Conservation (phyloP, 2,329 filamentous ascomycete species). For the Blastomyces silverae region DNA sequence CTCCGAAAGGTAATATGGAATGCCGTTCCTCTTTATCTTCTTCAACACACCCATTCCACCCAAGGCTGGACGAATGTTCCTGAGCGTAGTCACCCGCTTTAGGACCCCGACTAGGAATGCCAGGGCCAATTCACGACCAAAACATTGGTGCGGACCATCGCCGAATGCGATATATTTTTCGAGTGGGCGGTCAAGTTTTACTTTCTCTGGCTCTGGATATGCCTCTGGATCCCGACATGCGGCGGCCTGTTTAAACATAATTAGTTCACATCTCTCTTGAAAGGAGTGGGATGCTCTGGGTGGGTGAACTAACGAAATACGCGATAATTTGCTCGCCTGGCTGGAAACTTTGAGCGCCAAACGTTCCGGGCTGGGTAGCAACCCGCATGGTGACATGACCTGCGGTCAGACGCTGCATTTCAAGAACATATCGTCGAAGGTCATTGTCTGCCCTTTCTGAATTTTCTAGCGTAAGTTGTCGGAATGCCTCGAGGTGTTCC, state of each 20-base stretch:
- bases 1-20: conserved; percentile 43
- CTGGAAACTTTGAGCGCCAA: conserved; percentile 38
- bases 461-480: conserved; percentile 31
- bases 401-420: conserved; percentile 22
- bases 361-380: conserved; percentile 29
- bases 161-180: conserved; percentile 40
- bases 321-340: conserved; percentile 39
- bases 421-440: conserved; percentile 22
- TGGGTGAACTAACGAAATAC: conserved; percentile 22
- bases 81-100: conserved; percentile 40
- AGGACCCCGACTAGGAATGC: conserved; percentile 39
- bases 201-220: conserved; percentile 34
- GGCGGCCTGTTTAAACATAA: conserved; percentile 11
- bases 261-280: conserved; percentile 18
- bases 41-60: conserved; percentile 44
- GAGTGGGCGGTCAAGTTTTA: conserved; percentile 40
- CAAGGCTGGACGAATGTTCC: conserved; percentile 41
- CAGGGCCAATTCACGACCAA: conserved; percentile 39
- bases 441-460: conserved; percentile 27
- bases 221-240: conserved; percentile 36
- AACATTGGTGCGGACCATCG: conserved; percentile 44
- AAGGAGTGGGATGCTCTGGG: neutral
- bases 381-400: conserved; percentile 38
- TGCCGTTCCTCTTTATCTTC: conserved; percentile 33
- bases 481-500: conserved; percentile 40